Percentiles rank a stretch among this genome's conserved stretches.
phyloP scores from a whole-genome alignment of 2,329 filamentous ascomycete genomes.

The Pseudocercospora vitis region DNA sequence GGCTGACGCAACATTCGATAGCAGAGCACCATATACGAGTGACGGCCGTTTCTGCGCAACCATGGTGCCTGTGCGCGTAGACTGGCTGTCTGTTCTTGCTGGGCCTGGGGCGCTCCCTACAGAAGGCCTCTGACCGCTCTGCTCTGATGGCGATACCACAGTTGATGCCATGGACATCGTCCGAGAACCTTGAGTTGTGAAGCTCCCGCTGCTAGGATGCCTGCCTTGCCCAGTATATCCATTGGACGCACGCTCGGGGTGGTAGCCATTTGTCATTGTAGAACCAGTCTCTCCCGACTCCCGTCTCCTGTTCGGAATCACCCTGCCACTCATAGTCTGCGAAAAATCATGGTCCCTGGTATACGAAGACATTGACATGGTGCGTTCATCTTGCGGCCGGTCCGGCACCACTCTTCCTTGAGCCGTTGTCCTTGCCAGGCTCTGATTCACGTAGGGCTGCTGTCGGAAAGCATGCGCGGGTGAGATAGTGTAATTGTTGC shows the following conservation, averaged over 20 bases:
- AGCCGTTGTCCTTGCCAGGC: conserved; percentile 74
- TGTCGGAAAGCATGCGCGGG: conserved; percentile 77
- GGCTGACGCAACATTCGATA: conserved; percentile 90
- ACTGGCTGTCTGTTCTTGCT: conserved; percentile 42
- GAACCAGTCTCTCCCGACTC: conserved; percentile 49
- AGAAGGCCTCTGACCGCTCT: conserved; percentile 32
- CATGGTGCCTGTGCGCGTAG: conserved; percentile 45
- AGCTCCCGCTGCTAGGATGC: conserved; percentile 34
- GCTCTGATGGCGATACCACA: conserved; percentile 54
- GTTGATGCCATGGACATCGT: conserved; percentile 95
- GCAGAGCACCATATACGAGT: conserved; percentile 86
- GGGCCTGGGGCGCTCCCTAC: conserved; percentile 20
- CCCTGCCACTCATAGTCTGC: conserved; percentile 88
- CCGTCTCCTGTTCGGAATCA: conserved; percentile 76
- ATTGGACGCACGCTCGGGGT: conserved; percentile 29
- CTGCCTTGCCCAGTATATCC: conserved; percentile 26
- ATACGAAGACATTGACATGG: conserved; percentile 93
- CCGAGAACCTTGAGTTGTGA: conserved; percentile 53
- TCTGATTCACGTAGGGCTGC: conserved; percentile 67
- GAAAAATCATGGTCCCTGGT: conserved; percentile 72
- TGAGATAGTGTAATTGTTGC: conserved; percentile 58
- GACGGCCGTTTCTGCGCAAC: conserved; percentile 68
- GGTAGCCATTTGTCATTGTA: conserved; percentile 36
- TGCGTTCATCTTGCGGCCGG: conserved; percentile 76
- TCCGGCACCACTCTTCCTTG: conserved; percentile 91